Evolutionary conservation across 208 protist species (phyloP), one percentile per base, ranked within the genome.

Genomic region (Trypanosoma brucei): DNA sequence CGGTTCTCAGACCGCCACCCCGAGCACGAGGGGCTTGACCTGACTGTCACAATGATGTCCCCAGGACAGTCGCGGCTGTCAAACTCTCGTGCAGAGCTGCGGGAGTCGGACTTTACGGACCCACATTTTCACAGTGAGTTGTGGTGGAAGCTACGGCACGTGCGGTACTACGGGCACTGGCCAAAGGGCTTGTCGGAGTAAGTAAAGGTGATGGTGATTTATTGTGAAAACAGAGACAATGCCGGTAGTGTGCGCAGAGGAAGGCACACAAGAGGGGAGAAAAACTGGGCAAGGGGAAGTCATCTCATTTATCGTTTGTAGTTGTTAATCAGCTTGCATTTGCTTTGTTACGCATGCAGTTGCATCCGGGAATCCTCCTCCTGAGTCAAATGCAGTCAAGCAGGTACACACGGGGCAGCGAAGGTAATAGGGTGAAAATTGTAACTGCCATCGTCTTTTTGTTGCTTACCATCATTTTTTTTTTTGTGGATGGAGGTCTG

Each of bases 131-230:
- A 92, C 67, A 92, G 80, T 55, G 86, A 95, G 71, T 68, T 93
- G 31, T 93, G 84, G 86, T 95, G 90, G 90, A 93, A 92, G 67
- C 48, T 95, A 36, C 79, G 84, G 22, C 90, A 95, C 74, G 68
- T 78, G 38, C 62, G 70, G 57, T 92, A 90, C 68, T 95, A 93
- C 66, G 86, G 90, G 14, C 90, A 95, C 60, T 95, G 90, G 90
- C 90, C 90, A 5, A 93, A 89, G 68, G 78, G 90, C 9, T 50
- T 95, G 8, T 69, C 78, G 3, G 89, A 89, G 62, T 94, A 37
- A 83, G 55, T 1, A n/a, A 11, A 14, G 42, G 14, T 33, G 37
- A 61, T 49, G 63, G 46, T 55, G 7, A 22, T 22, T 11, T 64
- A 9, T 36, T 31, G 55, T 13, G 39, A 44, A 38, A 40, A 70